These are phyloP conservation scores for Xylaria sp. DNA, from an alignment of 2,329 filamentous ascomycete species.

Conservation along the genomic window DNA sequence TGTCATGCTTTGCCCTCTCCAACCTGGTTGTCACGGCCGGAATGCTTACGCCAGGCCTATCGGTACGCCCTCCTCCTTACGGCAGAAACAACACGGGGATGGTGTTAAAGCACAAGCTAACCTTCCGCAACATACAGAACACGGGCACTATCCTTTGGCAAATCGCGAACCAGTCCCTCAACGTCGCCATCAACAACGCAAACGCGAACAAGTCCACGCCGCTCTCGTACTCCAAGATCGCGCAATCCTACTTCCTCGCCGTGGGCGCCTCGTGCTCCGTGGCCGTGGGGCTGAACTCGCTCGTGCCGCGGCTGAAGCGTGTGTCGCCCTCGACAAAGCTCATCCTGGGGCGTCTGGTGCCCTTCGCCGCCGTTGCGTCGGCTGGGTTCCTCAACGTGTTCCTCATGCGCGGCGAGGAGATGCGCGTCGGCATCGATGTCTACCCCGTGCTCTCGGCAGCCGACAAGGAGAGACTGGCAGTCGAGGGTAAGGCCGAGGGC, in stretches of 20 bases:
- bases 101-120: constrained; percentile 8
- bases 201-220: constrained; percentile 98
- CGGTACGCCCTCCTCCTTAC: constrained; percentile 52
- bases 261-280: constrained; percentile 94
- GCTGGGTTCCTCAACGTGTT: constrained; percentile 95
- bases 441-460: constrained; percentile 78
- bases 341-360: constrained; percentile 84
- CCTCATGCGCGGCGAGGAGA: constrained; percentile 97
- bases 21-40: constrained; percentile 94
- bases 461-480: constrained; percentile 64
- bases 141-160: constrained; percentile 92
- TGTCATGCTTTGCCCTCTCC: constrained; percentile 93
- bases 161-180: constrained; percentile 94
- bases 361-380: constrained; percentile 92
- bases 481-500: constrained; percentile 65
- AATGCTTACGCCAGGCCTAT: constrained; percentile 91
- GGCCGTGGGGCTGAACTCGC: constrained; percentile 85
- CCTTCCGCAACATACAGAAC: constrained; percentile 56
- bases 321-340: constrained; percentile 76
- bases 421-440: constrained; percentile 88
- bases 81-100: background rate
- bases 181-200: constrained; percentile 96
- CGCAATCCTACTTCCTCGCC: constrained; percentile 88
- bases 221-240: constrained; percentile 77
- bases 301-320: constrained; percentile 82